Conservation (phyloP, 352 stramenopile genomes). For the Phytophthora palmivora region DNA sequence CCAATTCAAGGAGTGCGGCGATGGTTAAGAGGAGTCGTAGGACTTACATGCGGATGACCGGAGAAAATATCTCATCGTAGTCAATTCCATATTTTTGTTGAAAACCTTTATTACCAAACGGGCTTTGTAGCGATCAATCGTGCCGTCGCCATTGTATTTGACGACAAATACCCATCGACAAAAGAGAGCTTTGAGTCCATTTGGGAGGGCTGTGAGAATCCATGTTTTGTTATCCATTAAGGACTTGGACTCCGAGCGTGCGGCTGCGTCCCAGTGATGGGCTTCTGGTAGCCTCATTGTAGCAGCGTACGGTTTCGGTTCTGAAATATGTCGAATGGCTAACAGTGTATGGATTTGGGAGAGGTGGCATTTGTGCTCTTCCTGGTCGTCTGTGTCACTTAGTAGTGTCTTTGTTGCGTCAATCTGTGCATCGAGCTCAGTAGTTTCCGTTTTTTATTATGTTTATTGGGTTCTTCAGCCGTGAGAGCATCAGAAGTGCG, state of each 20-base stretch:
- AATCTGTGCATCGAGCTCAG: too few relatives aligned
- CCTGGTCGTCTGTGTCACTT: constrained; percentile 1
- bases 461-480: too few relatives aligned
- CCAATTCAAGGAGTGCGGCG: too few relatives aligned
- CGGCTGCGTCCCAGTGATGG: constrained; percentile 2
- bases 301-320: constrained; percentile 15
- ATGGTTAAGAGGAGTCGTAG: too few relatives aligned
- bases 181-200: neutral
- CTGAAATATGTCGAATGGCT: constrained; percentile 8
- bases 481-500: too few relatives aligned
- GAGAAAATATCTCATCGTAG: too few relatives aligned
- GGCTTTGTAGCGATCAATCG: constrained; percentile 23
- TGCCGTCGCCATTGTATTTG: constrained; percentile 19
- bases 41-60: too few relatives aligned
- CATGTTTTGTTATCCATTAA: constrained; percentile 20
- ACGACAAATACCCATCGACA: constrained; percentile 20
- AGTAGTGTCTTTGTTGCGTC: neutral
- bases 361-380: neutral
- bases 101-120: constrained; percentile 15
- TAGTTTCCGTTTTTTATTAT: too few relatives aligned
- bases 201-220: neutral
- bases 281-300: constrained; percentile 13
- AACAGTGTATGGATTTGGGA: constrained; percentile 3
- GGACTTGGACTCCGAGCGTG: constrained; percentile 10
- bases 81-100: too few relatives aligned